Percentiles rank a stretch among this genome's conserved stretches.
These are phyloP conservation scores for Anthracocystis setariae DNA, from an alignment of 1,284 basidiomycete genomes.

Conservation along the genomic window DNA sequence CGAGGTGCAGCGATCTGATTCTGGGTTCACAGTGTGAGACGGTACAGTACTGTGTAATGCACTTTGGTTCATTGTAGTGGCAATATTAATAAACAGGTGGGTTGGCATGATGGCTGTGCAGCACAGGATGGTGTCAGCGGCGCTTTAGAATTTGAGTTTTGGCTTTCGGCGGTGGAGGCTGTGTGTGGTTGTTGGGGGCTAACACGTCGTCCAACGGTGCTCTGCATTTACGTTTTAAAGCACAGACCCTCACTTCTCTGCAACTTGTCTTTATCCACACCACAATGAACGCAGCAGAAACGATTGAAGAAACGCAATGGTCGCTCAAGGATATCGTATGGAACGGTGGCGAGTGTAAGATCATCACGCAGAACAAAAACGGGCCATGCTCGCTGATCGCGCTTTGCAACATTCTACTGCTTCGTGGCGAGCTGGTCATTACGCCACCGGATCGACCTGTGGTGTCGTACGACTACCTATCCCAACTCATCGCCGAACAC, in stretches of 20 bases:
- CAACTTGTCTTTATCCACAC: background rate
- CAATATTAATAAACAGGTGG: too few relatives aligned
- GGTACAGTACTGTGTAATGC: too few relatives aligned
- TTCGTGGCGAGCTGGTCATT: slow-evolving; percentile 47
- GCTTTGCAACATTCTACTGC: slow-evolving; percentile 70
- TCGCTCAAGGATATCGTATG: slow-evolving; percentile 57
- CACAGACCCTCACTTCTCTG: slow-evolving; percentile 1
- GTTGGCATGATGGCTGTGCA: too few relatives aligned
- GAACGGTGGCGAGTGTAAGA: slow-evolving; percentile 49
- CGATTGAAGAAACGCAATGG: slow-evolving; percentile 58
- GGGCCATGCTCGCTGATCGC: slow-evolving; percentile 88
- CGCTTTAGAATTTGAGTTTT: too few relatives aligned
- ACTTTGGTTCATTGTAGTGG: background rate
- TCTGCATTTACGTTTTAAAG: background rate
- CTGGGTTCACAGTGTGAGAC: background rate
- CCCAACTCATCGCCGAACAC: slow-evolving; percentile 83
- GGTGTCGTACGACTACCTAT: slow-evolving; percentile 84
- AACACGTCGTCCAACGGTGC: background rate
- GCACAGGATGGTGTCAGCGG: too few relatives aligned
- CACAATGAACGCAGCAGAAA: background rate
- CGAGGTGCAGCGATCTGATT: background rate
- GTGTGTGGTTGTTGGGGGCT: background rate
- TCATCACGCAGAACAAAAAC: slow-evolving; percentile 70
- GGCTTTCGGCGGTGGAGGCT: too few relatives aligned
- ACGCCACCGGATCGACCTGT: slow-evolving; percentile 74